A percentile compares a stretch with the other conserved stretches of the same genome.
Conservation (phyloP, 2,329 filamentous ascomycete genomes). For the Aspergillus fructus region DNA sequence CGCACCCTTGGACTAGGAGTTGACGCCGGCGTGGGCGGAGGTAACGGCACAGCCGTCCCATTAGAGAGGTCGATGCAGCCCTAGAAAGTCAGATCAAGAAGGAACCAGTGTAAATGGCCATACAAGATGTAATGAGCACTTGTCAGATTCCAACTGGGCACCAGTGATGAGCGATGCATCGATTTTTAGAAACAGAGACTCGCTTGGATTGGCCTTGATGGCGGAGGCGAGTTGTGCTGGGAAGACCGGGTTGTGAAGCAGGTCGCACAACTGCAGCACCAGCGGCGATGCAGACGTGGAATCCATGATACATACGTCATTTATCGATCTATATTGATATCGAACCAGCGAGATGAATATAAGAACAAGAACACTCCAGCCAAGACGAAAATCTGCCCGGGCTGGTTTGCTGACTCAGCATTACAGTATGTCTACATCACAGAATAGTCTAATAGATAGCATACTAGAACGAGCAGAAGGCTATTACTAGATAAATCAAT, state of each 20-base stretch:
- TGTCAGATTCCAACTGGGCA: not conserved
- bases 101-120: not conserved
- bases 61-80: constrained; percentile 15
- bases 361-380: not conserved
- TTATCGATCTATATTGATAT: not conserved
- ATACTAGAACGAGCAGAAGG: too few species aligned
- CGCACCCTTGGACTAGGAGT: constrained; percentile 2
- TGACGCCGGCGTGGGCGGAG: not conserved
- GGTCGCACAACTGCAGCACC: constrained; percentile 11
- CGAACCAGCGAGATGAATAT: not conserved
- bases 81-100: not conserved
- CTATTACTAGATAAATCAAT: too few species aligned
- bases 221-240: constrained; percentile 10
- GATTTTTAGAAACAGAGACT: constrained; percentile 9
- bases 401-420: constrained; percentile 15
- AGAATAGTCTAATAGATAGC: too few species aligned
- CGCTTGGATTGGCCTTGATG: not conserved
- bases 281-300: not conserved
- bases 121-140: not conserved
- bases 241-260: constrained; percentile 12
- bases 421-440: too few species aligned
- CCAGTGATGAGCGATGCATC: constrained; percentile 7
- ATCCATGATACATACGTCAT: not conserved
- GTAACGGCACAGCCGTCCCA: constrained; percentile 5
- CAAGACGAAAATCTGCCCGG: constrained; percentile 14